phyloP scores from a whole-genome alignment of 306 rosid species.

The Castanospermum australe region DNA sequence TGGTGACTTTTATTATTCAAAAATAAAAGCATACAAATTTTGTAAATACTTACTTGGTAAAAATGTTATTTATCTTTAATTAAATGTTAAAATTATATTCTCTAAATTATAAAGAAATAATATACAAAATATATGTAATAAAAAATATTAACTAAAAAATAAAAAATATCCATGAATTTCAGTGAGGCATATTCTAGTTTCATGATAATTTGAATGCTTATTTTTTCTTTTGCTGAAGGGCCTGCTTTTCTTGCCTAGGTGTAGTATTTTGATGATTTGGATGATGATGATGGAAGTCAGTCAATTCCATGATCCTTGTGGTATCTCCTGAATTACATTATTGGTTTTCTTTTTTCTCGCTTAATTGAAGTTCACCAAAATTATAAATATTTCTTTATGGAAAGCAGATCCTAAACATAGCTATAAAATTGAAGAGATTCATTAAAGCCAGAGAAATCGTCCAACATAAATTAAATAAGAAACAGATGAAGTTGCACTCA shows the following conservation, averaged over 20 bases:
- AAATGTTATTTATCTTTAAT: no score
- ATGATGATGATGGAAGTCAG: constrained; percentile 77
- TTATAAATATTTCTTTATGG: constrained; percentile 18
- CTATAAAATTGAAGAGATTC: constrained; percentile 24
- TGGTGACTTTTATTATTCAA: no score
- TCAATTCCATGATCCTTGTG: constrained; percentile 19
- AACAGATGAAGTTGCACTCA: constrained; percentile 25
- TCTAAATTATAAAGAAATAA: no score
- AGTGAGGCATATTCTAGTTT: no score
- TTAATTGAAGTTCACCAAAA: constrained; percentile 29
- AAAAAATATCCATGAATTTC: no score
- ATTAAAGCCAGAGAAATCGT: constrained; percentile 28
- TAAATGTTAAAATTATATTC: no score
- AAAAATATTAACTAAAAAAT: no score
- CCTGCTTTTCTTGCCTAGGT: not conserved
- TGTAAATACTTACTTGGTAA: no score
- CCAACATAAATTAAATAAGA: constrained; percentile 20
- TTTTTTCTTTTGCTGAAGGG: not conserved
- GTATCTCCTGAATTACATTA: not conserved
- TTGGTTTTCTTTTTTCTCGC: not conserved
- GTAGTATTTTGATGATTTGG: constrained; percentile 71
- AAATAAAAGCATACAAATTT: no score
- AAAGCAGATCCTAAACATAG: constrained; percentile 45
- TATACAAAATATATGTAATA: no score
- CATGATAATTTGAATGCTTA: constrained; percentile 17